Percentiles rank a stretch among this genome's conserved stretches.
These are phyloP conservation scores for Helichrysum umbraculigerum DNA, from an alignment of 129 eudicot genomes.

Conservation along the genomic window DNA sequence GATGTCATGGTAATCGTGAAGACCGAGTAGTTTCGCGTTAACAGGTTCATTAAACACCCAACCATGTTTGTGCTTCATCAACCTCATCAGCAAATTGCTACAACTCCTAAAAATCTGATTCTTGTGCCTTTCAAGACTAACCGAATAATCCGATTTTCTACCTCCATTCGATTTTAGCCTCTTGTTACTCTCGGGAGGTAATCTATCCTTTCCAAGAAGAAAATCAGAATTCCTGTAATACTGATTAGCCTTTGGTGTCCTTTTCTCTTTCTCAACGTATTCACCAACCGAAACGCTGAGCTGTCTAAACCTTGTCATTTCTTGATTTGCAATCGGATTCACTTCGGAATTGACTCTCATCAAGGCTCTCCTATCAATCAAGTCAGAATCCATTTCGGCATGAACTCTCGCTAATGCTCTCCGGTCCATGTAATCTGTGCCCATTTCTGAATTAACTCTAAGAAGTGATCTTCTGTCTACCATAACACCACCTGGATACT, in stretches of 20 bases:
- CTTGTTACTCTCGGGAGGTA: conserved; percentile 85
- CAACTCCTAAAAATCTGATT: conserved; percentile 62
- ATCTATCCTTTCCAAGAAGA: conserved; percentile 72
- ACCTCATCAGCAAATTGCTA: conserved; percentile 55
- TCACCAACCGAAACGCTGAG: conserved; percentile 55
- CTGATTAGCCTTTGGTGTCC: conserved; percentile 90
- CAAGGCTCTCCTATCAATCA: conserved; percentile 31
- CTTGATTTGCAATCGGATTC: conserved; percentile 43
- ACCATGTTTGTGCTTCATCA: conserved; percentile 51
- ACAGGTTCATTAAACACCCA: conserved; percentile 63
- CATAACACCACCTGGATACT: conserved; percentile 29
- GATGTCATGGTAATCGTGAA: conserved; percentile 47
- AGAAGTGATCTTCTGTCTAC: conserved; percentile 34
- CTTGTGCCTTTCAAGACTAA: conserved; percentile 47
- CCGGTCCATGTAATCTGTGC: conserved; percentile 39
- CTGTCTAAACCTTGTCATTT: conserved; percentile 49
- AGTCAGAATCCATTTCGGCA: conserved; percentile 55
- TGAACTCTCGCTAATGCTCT: conserved; percentile 46
- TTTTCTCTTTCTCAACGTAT: conserved; percentile 76
- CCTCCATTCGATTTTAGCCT: conserved; percentile 50
- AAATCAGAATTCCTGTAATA: conserved; percentile 70
- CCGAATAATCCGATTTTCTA: conserved; percentile 45
- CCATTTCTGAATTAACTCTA: conserved; percentile 68
- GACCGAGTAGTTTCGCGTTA: conserved; percentile 37
- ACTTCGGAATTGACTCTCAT: conserved; percentile 61